Evolutionary conservation across 106 monocot species (phyloP).

Genomic region (Dendrobium catenatum): DNA sequence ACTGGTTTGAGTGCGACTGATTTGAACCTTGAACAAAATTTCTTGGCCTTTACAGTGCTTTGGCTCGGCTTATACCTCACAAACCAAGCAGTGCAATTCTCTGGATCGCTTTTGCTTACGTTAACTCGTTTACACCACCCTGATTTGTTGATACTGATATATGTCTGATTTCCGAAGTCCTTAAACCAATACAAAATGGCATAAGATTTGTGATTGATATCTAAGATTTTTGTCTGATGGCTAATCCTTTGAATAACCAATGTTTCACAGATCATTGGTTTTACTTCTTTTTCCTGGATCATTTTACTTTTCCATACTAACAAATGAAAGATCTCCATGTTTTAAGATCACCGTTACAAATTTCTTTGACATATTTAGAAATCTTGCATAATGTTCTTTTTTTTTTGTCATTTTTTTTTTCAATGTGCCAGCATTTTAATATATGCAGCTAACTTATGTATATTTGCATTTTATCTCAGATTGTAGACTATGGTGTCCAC

Average conservation of each 20-base stretch:
- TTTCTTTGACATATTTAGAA: background rate
- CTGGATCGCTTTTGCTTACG: background rate
- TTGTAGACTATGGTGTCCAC: conserved; percentile 16
- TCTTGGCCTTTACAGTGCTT: background rate
- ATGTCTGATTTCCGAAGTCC: background rate
- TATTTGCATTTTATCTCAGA: conserved; percentile 4
- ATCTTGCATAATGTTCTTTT: background rate
- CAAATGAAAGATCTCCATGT: background rate
- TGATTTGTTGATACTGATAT: background rate
- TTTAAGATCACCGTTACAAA: background rate
- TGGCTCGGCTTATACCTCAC: background rate
- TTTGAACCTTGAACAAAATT: background rate
- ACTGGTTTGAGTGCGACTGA: background rate
- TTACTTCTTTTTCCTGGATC: background rate
- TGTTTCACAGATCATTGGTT: background rate
- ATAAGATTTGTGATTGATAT: background rate
- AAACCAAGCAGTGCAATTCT: background rate
- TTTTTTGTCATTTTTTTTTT: too few species aligned
- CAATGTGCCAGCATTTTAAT: background rate
- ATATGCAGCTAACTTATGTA: background rate
- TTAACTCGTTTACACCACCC: background rate
- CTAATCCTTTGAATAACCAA: background rate
- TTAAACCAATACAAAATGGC: background rate
- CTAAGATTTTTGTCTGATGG: background rate
- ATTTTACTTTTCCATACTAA: background rate